phyloP scores from a whole-genome alignment of 495 filamentous ascomycete species.

The Aspergillus heteromorphus region DNA sequence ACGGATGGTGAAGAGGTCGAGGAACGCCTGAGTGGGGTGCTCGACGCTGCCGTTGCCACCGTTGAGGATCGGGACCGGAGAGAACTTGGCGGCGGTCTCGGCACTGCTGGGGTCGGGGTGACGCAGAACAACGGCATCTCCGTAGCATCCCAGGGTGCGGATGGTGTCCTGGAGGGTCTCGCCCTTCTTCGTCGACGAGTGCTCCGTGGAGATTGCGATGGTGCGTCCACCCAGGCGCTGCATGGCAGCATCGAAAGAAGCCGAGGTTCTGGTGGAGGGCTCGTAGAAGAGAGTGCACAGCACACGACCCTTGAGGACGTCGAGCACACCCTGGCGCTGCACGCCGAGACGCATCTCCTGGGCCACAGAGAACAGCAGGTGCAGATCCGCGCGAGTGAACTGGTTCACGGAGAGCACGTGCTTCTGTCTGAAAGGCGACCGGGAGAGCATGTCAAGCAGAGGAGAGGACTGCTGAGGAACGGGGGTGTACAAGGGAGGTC shows the following conservation, averaged over 20 bases:
- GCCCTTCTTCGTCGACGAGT: constrained; percentile 86
- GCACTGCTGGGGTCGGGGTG: constrained; percentile 79
- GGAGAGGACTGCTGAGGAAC: constrained; percentile 48
- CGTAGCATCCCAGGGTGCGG: constrained; percentile 88
- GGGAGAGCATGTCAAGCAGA: constrained; percentile 64
- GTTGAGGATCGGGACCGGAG: constrained; percentile 88
- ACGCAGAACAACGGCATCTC: constrained; percentile 88
- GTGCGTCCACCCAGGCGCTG: constrained; percentile 87
- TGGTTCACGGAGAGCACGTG: constrained; percentile 87
- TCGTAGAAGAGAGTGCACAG: constrained; percentile 95
- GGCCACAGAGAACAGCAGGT: constrained; percentile 90
- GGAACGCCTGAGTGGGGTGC: constrained; percentile 95
- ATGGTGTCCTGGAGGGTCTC: constrained; percentile 91
- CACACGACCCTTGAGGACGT: constrained; percentile 77
- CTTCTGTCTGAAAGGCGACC: constrained; percentile 76
- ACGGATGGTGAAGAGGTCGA: constrained; percentile 97
- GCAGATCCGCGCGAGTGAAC: constrained; percentile 79
- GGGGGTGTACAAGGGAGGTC: constrained; percentile 43
- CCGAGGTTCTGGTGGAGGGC: constrained; percentile 91
- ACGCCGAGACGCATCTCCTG: constrained; percentile 95
- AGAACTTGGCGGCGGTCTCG: constrained; percentile 75
- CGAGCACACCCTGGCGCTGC: constrained; percentile 80
- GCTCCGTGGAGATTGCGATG: constrained; percentile 67
- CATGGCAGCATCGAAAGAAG: constrained; percentile 97
- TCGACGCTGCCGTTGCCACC: constrained; percentile 92